Evolutionary conservation across 768 basidiomycete species (phyloP).

Genomic region (Xerocomus potaroensis): DNA sequence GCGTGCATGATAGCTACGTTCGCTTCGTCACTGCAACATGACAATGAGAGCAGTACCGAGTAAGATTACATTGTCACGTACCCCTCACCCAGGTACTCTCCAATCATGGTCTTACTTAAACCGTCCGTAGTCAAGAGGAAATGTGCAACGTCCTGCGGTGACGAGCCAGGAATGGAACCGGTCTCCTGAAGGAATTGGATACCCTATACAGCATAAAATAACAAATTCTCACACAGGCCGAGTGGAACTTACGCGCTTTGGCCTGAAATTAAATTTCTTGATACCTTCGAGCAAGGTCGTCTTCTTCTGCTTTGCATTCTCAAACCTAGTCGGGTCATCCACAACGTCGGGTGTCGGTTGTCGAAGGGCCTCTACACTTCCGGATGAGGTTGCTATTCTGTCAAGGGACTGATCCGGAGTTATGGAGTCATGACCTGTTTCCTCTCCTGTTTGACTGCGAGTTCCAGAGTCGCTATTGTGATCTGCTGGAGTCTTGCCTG

Average conservation of each 20-base stretch:
- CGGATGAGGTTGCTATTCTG: slow-evolving; percentile 42
- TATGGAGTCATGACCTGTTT: slow-evolving; percentile 45
- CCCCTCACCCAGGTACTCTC: slow-evolving; percentile 98
- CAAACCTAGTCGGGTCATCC: slow-evolving; percentile 93
- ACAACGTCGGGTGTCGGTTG: slow-evolving; percentile 70
- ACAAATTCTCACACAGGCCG: not conserved
- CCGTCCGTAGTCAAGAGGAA: slow-evolving; percentile 91
- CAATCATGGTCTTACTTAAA: slow-evolving; percentile 91
- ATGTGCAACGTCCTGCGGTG: slow-evolving; percentile 73
- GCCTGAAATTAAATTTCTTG: slow-evolving; percentile 97
- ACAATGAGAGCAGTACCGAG: slow-evolving; percentile 3
- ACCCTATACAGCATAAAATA: slow-evolving; percentile 49
- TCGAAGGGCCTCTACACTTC: slow-evolving; percentile 53
- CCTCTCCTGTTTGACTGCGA: slow-evolving; percentile 50
- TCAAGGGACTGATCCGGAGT: slow-evolving; percentile 58
- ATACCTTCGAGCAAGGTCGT: slow-evolving; percentile 92
- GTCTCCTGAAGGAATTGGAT: slow-evolving; percentile 83
- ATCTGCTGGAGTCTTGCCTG: slow-evolving; percentile 33
- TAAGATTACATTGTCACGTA: slow-evolving; percentile 35
- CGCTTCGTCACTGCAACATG: slow-evolving; percentile 63
- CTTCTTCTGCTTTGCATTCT: slow-evolving; percentile 95
- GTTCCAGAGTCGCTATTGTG: slow-evolving; percentile 36
- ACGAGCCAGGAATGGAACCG: slow-evolving; percentile 74
- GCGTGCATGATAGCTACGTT: slow-evolving; percentile 96
- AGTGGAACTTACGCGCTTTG: slow-evolving; percentile 75